These are phyloP conservation scores for Pseudopediastrum boryanum DNA, from an alignment of 139 green algal species.

Conservation along the genomic window DNA sequence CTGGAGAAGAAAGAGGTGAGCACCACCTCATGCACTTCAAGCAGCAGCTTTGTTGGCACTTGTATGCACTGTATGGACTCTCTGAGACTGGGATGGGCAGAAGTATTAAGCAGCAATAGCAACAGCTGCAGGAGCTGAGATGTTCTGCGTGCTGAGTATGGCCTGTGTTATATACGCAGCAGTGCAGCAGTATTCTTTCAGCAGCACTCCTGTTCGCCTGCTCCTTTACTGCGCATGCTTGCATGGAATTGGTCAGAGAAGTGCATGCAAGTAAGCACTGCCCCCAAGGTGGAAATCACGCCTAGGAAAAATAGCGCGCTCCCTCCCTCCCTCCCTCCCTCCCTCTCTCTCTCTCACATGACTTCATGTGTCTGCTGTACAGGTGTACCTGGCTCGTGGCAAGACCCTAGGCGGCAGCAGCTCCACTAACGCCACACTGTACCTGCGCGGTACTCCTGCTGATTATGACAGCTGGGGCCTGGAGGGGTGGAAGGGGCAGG, in stretches of 20 bases:
- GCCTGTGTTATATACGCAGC: neutral
- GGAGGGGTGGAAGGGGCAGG: constrained; percentile 71
- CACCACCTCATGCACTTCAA: no score
- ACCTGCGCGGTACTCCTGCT: constrained; percentile 72
- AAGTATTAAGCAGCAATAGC: neutral
- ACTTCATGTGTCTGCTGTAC: neutral
- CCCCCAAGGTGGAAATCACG: no score
- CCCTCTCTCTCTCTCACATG: neutral
- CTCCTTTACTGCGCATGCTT: constrained; percentile 1
- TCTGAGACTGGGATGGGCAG: neutral
- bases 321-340: neutral
- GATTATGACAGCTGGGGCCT: constrained; percentile 91
- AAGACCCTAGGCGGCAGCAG: constrained; percentile 84
- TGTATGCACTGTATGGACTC: neutral
- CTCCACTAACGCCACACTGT: constrained; percentile 91
- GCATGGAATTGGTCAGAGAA: no score
- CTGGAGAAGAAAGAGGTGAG: constrained; percentile 65
- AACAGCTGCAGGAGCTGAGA: neutral
- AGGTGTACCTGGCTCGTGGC: constrained; percentile 87
- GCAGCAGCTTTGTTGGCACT: neutral
- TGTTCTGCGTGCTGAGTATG: neutral
- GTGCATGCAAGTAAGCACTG: no score
- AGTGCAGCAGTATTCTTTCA: neutral
- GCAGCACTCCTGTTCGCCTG: neutral
- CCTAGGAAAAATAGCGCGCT: no score